phyloP scores from a whole-genome alignment of 2,329 filamentous ascomycete species.

The Penicillium thymicola region DNA sequence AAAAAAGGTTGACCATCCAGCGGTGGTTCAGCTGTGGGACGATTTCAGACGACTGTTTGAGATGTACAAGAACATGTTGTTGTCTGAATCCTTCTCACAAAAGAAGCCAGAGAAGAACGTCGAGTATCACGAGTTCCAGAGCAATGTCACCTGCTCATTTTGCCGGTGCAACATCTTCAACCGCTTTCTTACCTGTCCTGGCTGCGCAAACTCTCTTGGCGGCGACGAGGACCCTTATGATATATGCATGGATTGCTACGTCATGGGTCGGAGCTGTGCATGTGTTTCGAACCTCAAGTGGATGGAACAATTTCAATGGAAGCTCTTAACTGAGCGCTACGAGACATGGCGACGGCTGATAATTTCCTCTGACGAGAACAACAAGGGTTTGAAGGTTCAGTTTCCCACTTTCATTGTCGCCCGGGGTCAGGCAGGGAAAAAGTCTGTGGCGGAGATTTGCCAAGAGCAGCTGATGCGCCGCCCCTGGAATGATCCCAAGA shows the following conservation, averaged over 20 bases:
- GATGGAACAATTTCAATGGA: constrained; percentile 92
- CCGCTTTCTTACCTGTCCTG: constrained; percentile 86
- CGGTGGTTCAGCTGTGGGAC: constrained; percentile 67
- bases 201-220: constrained; percentile 67
- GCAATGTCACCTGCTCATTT: constrained; percentile 91
- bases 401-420: constrained; percentile 64
- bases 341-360: constrained; percentile 79
- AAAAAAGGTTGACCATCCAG: constrained; percentile 48
- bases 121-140: constrained; percentile 78
- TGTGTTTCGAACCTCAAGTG: constrained; percentile 83
- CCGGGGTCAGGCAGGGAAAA: constrained; percentile 64
- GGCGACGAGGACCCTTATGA: constrained; percentile 83
- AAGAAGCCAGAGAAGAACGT: constrained; percentile 60
- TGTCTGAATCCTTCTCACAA: constrained; percentile 80
- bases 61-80: constrained; percentile 72
- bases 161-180: constrained; percentile 97
- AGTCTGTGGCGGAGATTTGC: constrained; percentile 86
- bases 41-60: constrained; percentile 80
- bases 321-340: constrained; percentile 71
- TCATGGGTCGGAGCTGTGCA: constrained; percentile 90
- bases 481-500: constrained; percentile 74
- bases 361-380: constrained; percentile 65
- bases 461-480: constrained; percentile 78
- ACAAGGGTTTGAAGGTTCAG: constrained; percentile 52
- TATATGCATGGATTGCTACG: constrained; percentile 96